Base-by-base conservation (phyloP, 2,329 filamentous ascomycete species). In the Stachybotrys echinatus region DNA sequence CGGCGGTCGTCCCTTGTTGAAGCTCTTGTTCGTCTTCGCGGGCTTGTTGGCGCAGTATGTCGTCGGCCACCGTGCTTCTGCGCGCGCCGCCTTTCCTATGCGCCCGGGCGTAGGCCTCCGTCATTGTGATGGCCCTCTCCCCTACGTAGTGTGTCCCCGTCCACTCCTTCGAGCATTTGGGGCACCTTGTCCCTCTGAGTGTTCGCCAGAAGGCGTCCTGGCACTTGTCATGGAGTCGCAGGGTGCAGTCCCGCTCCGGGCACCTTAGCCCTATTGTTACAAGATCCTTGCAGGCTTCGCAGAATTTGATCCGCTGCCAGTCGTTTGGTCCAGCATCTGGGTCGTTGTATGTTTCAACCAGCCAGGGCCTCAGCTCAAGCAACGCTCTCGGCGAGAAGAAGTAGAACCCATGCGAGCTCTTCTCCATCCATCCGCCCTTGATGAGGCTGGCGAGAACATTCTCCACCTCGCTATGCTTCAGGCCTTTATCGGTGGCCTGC, bases 331-430 rank as follows among this genome's bases (percentile, higher is more conserved):
- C 82, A 2, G 76, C 74, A 10, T 82, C 79, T 1, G 77, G 71
- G 49, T 95, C 88, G 63, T 99, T 97, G 68, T 96, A 99, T 23
- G 87, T 89, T 48, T 89, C 88, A n/a, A 89, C 72, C 45, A 99
- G 77, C 85, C 92, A 97, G 2, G 80, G 77, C 51, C 87, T 79
- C 50, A 99, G 72, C 73, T 99, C 94, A 75, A 97, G 83, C 57
- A 99, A 72, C 2, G 84, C 87, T 8, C 92, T 80, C 3, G 90
- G 81, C 47, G 84, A 86, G 18, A 96, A 74, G 18, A 79, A 83
- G 66, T 90, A 96, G 68, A 85, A 95, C 0, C 84, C 84, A 12
- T 77, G 77, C 17, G 65, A 62, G 52, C 87, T 94, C 63, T 83
- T 82, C 65, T 92, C 85, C 50, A 99, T 79, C 89, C 94, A 99